Evolutionary conservation across 805 yeast species (phyloP), one percentile per base, ranked within the genome.

Genomic region (Nakazawaea laoshanensis): DNA sequence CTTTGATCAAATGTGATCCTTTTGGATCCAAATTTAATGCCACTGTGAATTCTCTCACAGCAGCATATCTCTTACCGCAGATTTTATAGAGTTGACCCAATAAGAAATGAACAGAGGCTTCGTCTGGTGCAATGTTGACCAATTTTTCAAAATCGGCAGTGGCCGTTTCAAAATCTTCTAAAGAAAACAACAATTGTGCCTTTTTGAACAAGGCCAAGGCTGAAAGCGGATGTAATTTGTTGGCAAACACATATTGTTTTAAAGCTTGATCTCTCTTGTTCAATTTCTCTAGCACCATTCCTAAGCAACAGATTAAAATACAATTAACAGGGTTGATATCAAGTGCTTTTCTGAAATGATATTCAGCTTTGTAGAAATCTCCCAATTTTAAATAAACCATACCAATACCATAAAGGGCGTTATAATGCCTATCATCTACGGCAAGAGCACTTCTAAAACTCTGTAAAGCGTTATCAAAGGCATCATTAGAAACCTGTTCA

Each of bases 321-420:
- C 85, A 82, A 54, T 92, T 89, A 28, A 79, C 80, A 1, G 96
- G 96, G 49, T 92, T 92, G 30, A 92, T 85, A 23, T 79, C 72
- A 11, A 83, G 74, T 0, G 97, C 97, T 48, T 81, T 84, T 35
- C 86, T 63, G 59, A 89, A 86, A 54, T 86, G 94, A 41, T 75
- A 73, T 47, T 86, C 88, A 1, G 97, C 96, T 46, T 76, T 75
- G 27, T 71, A 74, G 48, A 76, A 76, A 45, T 85, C 87, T 4
- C 96, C 97, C 33, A 87, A 59, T 47, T 86, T 84, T 52, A 86
- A 69, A 52, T 78, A 81, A 19, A 87, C 94, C 89, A 87, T 86
- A 6, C 97, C 98, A 36, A 92, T 71, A 18, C 98, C 98, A 49
- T 92, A 92, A 48, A 88, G 75, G 0, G 97, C 96, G 55, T 89